A percentile compares a stretch with the other conserved stretches of the same genome.
These are phyloP conservation scores for Sarocladium strictum DNA, from an alignment of 2,329 filamentous ascomycete species.

Conservation along the genomic window DNA sequence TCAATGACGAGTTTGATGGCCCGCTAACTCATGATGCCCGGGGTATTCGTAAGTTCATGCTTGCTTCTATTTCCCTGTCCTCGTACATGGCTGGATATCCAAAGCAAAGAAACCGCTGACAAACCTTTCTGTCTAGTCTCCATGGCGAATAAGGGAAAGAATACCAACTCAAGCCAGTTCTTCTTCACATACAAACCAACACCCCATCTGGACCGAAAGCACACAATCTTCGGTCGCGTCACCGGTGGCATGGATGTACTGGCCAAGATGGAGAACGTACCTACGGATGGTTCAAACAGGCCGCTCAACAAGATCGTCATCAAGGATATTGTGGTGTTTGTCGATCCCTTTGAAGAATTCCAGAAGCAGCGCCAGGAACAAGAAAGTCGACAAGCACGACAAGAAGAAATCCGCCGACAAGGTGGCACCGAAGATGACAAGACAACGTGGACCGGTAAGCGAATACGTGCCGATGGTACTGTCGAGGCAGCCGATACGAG, in stretches of 20 bases:
- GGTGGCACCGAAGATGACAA: constrained; percentile 82
- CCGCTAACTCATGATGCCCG: constrained; percentile 76
- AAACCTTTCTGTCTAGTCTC: constrained; percentile 34
- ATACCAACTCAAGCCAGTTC: constrained; percentile 92
- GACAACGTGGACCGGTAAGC: constrained; percentile 94
- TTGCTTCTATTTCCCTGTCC: constrained; percentile 26
- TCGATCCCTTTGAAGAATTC: constrained; percentile 96
- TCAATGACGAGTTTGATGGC: constrained; percentile 88
- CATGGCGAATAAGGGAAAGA: constrained; percentile 99
- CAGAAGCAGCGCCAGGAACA: constrained; percentile 64
- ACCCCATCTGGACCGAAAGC: constrained; percentile 86
- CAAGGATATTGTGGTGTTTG: constrained; percentile 75
- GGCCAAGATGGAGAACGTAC: constrained; percentile 68
- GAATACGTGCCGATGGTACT: constrained; percentile 64
- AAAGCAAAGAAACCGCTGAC: background rate
- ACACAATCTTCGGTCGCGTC: constrained; percentile 91
- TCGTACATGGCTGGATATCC: background rate
- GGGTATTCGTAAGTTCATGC: constrained; percentile 47
- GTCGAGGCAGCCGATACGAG: constrained; percentile 37
- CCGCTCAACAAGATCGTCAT: constrained; percentile 77
- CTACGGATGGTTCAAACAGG: constrained; percentile 67
- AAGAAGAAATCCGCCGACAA: constrained; percentile 54
- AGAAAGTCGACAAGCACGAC: constrained; percentile 51
- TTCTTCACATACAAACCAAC: constrained; percentile 86
- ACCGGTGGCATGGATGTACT: constrained; percentile 71